Conservation (phyloP, 768 basidiomycete genomes). For the Auriscalpium vulgare region DNA sequence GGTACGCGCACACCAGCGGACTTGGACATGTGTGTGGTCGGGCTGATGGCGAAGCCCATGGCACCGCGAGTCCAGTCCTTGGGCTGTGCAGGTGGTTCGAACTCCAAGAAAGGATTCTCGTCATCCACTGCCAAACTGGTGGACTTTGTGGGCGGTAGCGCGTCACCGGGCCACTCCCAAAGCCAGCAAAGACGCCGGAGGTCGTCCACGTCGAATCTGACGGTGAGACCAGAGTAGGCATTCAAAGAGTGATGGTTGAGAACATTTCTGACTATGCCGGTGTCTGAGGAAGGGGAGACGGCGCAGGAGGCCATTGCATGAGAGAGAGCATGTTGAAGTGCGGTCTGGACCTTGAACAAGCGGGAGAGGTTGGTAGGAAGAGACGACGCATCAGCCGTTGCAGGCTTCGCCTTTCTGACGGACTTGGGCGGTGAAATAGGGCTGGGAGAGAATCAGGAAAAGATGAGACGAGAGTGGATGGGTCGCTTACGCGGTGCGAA, state of each 20-base stretch:
- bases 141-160: conserved; percentile 23
- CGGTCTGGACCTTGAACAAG: conserved; percentile 55
- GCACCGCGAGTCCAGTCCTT: conserved; percentile 75
- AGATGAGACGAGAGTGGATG: conserved; percentile 4
- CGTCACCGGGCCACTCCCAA: conserved; percentile 77
- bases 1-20: conserved; percentile 57
- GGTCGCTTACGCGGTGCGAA: conserved; percentile 42
- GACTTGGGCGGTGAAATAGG: conserved; percentile 55
- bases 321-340: conserved; percentile 75
- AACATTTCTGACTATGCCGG: conserved; percentile 68
- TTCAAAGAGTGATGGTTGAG: conserved; percentile 67
- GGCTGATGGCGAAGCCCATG: conserved; percentile 71
- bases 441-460: conserved; percentile 22
- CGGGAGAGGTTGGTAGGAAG: conserved; percentile 56
- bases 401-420: conserved; percentile 24
- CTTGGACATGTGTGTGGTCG: conserved; percentile 69
- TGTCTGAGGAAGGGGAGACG: conserved; percentile 67
- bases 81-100: conserved; percentile 22
- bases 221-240: conserved; percentile 59
- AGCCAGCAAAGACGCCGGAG: conserved; percentile 76
- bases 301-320: conserved; percentile 81
- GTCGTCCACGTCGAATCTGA: conserved; percentile 61
- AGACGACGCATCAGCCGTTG: conserved; percentile 15
- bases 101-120: conserved; percentile 22
- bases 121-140: conserved; percentile 10